Evolutionary conservation across 164 flowering plant species (phyloP).

Genomic region (Stephania yunnanensis): DNA sequence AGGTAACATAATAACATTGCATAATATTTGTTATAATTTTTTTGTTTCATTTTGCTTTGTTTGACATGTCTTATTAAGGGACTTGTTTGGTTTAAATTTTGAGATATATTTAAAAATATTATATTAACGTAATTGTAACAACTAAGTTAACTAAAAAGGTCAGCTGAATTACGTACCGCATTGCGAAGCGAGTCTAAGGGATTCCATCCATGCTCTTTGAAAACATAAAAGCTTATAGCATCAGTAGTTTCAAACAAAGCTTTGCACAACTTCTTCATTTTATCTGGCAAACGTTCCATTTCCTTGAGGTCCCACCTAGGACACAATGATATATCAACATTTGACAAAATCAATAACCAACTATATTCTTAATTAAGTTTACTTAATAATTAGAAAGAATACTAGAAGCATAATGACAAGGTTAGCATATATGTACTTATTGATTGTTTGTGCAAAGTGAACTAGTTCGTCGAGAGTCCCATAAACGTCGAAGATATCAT

Average conservation of each 20-base stretch:
- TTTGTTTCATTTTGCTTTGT: no score
- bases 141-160: no score
- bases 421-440: slow-evolving; percentile 24
- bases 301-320: slow-evolving; percentile 33
- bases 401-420: no score
- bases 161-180: slow-evolving; percentile 22
- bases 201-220: slow-evolving; percentile 32
- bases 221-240: slow-evolving; percentile 22
- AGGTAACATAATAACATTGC: no score
- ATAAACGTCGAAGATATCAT: slow-evolving; percentile 57
- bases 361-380: no score
- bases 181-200: slow-evolving; percentile 31
- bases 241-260: slow-evolving; percentile 25
- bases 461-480: slow-evolving; percentile 46
- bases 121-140: no score
- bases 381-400: no score
- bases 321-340: neutral
- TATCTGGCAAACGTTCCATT: slow-evolving; percentile 26
- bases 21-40: no score
- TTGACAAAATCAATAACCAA: no score
- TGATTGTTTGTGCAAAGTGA: slow-evolving; percentile 43
- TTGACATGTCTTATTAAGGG: no score
- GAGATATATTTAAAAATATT: no score
- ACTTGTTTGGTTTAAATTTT: no score
- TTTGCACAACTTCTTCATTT: slow-evolving; percentile 31